phyloP scores from a whole-genome alignment of 306 rosid genomes.

The Canavalia ensiformis region DNA sequence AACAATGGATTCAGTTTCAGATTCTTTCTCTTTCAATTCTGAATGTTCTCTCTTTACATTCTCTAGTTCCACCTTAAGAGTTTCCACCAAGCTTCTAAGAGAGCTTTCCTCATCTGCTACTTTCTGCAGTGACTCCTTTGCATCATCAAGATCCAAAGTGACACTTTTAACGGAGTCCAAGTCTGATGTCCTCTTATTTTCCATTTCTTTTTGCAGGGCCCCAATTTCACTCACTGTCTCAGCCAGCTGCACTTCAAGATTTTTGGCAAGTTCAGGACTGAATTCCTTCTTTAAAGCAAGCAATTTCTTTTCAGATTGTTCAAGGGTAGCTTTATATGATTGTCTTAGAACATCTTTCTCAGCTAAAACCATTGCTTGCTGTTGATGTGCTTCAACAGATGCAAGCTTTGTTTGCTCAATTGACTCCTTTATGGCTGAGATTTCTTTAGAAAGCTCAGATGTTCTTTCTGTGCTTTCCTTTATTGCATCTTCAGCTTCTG shows the following conservation, averaged over 20 bases:
- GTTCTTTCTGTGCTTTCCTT: slow-evolving; percentile 70
- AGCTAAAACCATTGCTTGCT: slow-evolving; percentile 67
- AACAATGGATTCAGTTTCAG: slow-evolving; percentile 86
- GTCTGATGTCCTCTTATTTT: slow-evolving; percentile 73
- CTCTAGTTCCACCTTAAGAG: slow-evolving; percentile 88
- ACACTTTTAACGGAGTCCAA: slow-evolving; percentile 77
- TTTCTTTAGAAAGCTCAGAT: slow-evolving; percentile 79
- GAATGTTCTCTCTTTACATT: slow-evolving; percentile 85
- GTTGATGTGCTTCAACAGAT: slow-evolving; percentile 72
- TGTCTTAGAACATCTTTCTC: slow-evolving; percentile 83
- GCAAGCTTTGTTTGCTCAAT: slow-evolving; percentile 78
- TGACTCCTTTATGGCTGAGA: slow-evolving; percentile 76
- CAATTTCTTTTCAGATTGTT: slow-evolving; percentile 70
- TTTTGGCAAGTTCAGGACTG: slow-evolving; percentile 70
- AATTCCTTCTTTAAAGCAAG: slow-evolving; percentile 65
- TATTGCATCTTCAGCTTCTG: slow-evolving; percentile 72
- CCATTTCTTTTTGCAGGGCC: slow-evolving; percentile 78
- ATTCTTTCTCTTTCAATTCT: slow-evolving; percentile 86
- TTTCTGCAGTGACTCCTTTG: slow-evolving; percentile 86
- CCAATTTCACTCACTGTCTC: slow-evolving; percentile 72
- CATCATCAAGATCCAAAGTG: slow-evolving; percentile 85
- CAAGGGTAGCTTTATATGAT: slow-evolving; percentile 73
- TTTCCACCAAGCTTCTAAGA: slow-evolving; percentile 73
- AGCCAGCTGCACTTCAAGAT: slow-evolving; percentile 72
- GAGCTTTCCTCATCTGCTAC: slow-evolving; percentile 91